These are phyloP conservation scores for Fomitopsis palustris DNA, from an alignment of 1,284 basidiomycete species.

Conservation along the genomic window DNA sequence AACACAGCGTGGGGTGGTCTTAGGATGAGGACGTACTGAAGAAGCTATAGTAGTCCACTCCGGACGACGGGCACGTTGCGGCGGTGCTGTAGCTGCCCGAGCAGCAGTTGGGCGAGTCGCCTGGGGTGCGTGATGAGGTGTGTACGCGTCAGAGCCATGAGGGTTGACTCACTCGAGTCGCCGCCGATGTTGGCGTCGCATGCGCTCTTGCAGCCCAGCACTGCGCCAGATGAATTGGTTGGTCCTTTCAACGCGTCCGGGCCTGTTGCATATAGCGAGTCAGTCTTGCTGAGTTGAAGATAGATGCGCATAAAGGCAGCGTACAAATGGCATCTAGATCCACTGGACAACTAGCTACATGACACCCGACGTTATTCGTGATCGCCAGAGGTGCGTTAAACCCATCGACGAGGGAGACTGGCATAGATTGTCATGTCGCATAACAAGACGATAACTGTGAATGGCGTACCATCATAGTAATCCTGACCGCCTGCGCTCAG, in stretches of 20 bases:
- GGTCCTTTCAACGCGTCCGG: constrained; percentile 30
- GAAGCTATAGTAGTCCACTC: constrained; percentile 37
- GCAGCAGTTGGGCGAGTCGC: constrained; percentile 41
- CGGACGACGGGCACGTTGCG: constrained; percentile 39
- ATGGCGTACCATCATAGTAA: constrained; percentile 35
- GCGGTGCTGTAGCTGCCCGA: constrained; percentile 38
- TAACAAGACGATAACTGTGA: background rate
- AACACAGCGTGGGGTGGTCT: background rate
- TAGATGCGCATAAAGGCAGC: constrained; percentile 1
- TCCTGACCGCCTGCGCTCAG: constrained; percentile 31
- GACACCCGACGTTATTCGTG: constrained; percentile 35
- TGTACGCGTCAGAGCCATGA: background rate
- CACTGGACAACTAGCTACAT: constrained; percentile 36
- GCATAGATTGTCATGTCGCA: background rate
- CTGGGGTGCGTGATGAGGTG: constrained; percentile 12
- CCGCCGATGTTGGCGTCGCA: constrained; percentile 39
- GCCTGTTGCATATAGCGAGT: constrained; percentile 18
- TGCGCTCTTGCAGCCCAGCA: constrained; percentile 42
- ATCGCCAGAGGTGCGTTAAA: constrained; percentile 40
- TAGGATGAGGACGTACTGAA: constrained; percentile 21
- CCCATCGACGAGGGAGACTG: constrained; percentile 39
- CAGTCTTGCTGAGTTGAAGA: background rate
- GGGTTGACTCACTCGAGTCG: constrained; percentile 24
- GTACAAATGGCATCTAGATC: constrained; percentile 39
- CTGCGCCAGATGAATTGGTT: constrained; percentile 33